A percentile compares a stretch with the other conserved stretches of the same genome.
phyloP scores from a whole-genome alignment of 495 filamentous ascomycete species.

The Saxophila tyrrhenica region DNA sequence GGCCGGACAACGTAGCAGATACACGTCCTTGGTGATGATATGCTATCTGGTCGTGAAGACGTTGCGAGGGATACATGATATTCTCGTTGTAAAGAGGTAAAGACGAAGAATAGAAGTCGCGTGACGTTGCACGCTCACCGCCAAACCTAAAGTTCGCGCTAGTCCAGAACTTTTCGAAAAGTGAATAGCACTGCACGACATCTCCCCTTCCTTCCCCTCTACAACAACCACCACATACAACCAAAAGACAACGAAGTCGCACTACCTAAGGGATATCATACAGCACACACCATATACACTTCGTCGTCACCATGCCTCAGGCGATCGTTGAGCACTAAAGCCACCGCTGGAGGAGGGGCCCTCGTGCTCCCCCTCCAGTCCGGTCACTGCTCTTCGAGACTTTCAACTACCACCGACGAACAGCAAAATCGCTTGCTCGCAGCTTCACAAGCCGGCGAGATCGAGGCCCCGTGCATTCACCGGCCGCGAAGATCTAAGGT shows the following conservation, averaged over 20 bases:
- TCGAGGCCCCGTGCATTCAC: not conserved
- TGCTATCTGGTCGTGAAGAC: too few species aligned
- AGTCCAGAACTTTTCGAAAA: not conserved
- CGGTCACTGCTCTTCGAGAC: slow-evolving; percentile 19
- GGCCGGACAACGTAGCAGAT: not conserved
- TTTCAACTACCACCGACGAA: slow-evolving; percentile 7
- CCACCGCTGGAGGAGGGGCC: slow-evolving; percentile 15
- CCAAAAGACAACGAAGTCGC: slow-evolving; percentile 8
- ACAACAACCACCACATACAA: not conserved
- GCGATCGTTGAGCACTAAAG: slow-evolving; percentile 18
- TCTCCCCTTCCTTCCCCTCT: not conserved
- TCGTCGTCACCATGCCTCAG: slow-evolving; percentile 20
- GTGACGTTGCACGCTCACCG: too few species aligned
- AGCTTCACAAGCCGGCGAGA: slow-evolving; percentile 2
- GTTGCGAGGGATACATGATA: too few species aligned
- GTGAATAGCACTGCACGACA: too few species aligned
- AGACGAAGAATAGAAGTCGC: too few species aligned
- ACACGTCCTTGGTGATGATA: too few species aligned
- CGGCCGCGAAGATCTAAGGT: not conserved
- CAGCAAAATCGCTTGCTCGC: slow-evolving; percentile 2
- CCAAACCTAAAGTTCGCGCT: not conserved
- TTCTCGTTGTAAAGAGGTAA: too few species aligned
- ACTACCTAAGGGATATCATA: not conserved
- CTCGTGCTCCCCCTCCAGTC: slow-evolving; percentile 9
- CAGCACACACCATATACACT: slow-evolving; percentile 8